Evolutionary conservation across 345 rosid species (phyloP).

Genomic region (Citrus medica): DNA sequence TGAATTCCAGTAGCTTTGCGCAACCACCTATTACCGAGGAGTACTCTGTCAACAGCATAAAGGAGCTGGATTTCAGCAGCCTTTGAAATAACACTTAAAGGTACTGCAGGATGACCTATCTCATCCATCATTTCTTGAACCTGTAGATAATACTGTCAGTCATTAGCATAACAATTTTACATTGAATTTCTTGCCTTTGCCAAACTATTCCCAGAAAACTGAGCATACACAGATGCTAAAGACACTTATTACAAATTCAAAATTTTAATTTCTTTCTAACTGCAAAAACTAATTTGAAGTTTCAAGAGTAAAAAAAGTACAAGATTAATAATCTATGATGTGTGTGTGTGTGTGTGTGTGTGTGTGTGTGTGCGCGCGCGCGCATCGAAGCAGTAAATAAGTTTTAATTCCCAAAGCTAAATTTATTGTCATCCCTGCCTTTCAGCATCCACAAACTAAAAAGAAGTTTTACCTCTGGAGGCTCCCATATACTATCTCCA

Average conservation of each 20-base stretch:
- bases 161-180: not conserved
- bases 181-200: not conserved
- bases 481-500: conserved; percentile 81
- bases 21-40: conserved; percentile 89
- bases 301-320: not conserved
- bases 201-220: not conserved
- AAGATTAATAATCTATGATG: too few relatives aligned
- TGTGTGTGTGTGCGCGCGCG: rapidly evolving
- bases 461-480: conserved; percentile 70
- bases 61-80: conserved; percentile 92
- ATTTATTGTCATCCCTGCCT: not conserved
- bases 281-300: not conserved
- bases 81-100: conserved; percentile 84
- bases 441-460: not conserved
- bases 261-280: not conserved
- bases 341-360: too few relatives aligned
- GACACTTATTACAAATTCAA: not conserved
- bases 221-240: not conserved
- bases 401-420: conserved; percentile 4
- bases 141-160: conserved; percentile 31
- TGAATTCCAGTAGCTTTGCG: conserved; percentile 93
- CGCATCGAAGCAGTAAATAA: not conserved
- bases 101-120: conserved; percentile 78
- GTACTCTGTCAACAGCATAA: conserved; percentile 73
- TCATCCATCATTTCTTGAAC: conserved; percentile 95